Conservation (phyloP, 2,329 filamentous ascomycete species). For the Claviceps arundinis region DNA sequence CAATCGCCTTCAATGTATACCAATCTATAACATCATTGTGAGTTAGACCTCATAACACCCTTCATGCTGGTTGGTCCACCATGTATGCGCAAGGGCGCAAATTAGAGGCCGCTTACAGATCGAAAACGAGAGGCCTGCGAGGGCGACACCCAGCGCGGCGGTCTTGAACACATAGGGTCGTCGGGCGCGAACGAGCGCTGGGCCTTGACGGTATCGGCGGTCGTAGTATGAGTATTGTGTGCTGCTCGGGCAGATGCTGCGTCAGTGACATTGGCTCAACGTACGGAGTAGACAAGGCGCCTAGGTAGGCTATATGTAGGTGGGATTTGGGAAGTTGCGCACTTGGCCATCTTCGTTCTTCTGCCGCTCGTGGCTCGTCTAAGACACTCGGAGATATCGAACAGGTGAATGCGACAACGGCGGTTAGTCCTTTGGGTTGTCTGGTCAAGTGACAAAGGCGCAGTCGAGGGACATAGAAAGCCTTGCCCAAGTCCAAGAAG, state of each 20-base stretch:
- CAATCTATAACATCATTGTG: slow-evolving; percentile 26
- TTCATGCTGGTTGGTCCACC: neutral
- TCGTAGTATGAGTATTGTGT: slow-evolving; percentile 74
- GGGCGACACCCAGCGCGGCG: slow-evolving; percentile 29
- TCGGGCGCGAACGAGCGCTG: slow-evolving; percentile 80
- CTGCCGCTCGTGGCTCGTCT: too few species aligned
- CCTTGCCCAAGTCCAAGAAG: too few species aligned
- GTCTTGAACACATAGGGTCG: slow-evolving; percentile 90
- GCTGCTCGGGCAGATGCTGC: slow-evolving; percentile 13
- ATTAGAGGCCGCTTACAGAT: slow-evolving; percentile 62
- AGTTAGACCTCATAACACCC: neutral
- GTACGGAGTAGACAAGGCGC: too few species aligned
- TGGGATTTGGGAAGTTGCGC: neutral
- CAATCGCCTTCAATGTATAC: slow-evolving; percentile 66
- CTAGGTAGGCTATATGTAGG: neutral
- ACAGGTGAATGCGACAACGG: too few species aligned
- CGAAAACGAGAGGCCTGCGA: too few species aligned
- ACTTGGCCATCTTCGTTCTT: slow-evolving; percentile 1
- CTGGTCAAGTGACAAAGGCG: too few species aligned
- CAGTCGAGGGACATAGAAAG: too few species aligned
- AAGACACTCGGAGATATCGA: too few species aligned
- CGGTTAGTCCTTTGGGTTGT: too few species aligned
- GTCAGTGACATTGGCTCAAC: neutral
- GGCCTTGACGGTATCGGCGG: slow-evolving; percentile 68
- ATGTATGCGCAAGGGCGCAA: neutral